phyloP scores from a whole-genome alignment of 2,329 filamentous ascomycete genomes.

The Aureobasidium mangrovei region DNA sequence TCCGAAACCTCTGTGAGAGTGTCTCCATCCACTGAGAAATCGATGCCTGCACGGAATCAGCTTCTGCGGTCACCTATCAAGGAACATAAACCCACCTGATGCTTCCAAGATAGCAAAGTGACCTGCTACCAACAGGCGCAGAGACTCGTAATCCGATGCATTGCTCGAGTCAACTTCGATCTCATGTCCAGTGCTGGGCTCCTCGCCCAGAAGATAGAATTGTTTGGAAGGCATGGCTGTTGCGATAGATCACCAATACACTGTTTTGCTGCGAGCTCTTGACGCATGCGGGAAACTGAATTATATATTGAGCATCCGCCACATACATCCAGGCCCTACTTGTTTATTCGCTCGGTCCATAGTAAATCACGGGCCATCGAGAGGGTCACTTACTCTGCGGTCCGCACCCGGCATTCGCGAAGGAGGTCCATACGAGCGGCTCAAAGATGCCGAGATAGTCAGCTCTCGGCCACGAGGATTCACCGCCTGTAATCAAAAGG shows the following conservation, averaged over 20 bases:
- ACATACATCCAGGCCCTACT: neutral
- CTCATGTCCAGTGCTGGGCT: slow-evolving; percentile 18
- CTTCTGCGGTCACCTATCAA: neutral
- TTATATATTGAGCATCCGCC: slow-evolving; percentile 8
- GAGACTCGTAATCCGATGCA: slow-evolving; percentile 20
- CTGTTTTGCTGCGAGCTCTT: neutral
- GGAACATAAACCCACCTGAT: slow-evolving; percentile 17
- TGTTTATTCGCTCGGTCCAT: neutral
- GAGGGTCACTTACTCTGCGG: neutral
- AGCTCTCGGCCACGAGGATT: neutral
- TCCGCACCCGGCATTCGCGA: neutral
- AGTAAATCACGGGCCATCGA: slow-evolving; percentile 1
- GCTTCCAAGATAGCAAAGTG: slow-evolving; percentile 26
- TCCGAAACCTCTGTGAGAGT: slow-evolving; percentile 10
- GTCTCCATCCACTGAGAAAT: slow-evolving; percentile 1
- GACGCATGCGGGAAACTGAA: neutral
- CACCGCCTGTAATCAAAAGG: neutral
- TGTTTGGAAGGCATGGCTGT: slow-evolving; percentile 14
- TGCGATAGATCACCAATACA: neutral
- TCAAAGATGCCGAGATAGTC: slow-evolving; percentile 5
- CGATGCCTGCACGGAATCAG: slow-evolving; percentile 16
- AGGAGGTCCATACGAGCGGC: slow-evolving; percentile 2
- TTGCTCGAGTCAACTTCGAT: slow-evolving; percentile 21
- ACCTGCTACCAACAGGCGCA: slow-evolving; percentile 23
- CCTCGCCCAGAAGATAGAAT: slow-evolving; percentile 26